Base-by-base conservation (phyloP, 805 yeast species). In the Saccharomyces kudriavzevii region DNA sequence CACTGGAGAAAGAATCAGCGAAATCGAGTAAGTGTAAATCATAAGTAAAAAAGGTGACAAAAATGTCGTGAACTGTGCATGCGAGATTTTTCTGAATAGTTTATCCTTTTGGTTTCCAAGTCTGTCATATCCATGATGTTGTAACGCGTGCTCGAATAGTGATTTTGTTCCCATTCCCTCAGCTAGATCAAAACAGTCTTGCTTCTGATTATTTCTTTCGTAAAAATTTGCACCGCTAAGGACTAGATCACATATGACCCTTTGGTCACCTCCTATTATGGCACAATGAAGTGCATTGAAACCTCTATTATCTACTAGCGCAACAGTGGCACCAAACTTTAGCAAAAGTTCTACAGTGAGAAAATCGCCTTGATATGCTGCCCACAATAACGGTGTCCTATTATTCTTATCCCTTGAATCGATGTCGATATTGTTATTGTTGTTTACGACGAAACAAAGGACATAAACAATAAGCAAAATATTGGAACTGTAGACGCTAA, bases 311-410 rank as follows among this genome's bases (percentile, higher is more conserved):
- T 92, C 97, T 1, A 68, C 68, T 24, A 75, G 63, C 43, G 76
- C 70, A 1, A 84, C 80, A 59, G 81, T 79, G 0, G 96, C 94
- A 11, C 92, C 91, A 64, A 81, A 77, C 52, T 79, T 76, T 43
- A 91, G 62, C 46, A 90, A 72, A 0, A 81, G 81, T 50, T 85
- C 85, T 1, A 89, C 89, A 3, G 85, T 78, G 29, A 87, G 73
- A 0, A 83, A 75, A 63, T 91, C 97, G 8, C 96, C 96, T 65
- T 91, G 97, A 67, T 88, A 89, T 1, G 94, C 87, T 0, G 97
- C 97, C 96, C 96, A 89, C 66, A 89, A 96, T 47, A 91, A 73
- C 0, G 90, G 75, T 0, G 97, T 88, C 47, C 96, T 74, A n/a
- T 79, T 79, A 47, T 78, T 79, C 3, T 81, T 80, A 67, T 91